These are phyloP conservation scores for Xylaria sp. DNA, from an alignment of 2,329 filamentous ascomycete species.

Conservation along the genomic window DNA sequence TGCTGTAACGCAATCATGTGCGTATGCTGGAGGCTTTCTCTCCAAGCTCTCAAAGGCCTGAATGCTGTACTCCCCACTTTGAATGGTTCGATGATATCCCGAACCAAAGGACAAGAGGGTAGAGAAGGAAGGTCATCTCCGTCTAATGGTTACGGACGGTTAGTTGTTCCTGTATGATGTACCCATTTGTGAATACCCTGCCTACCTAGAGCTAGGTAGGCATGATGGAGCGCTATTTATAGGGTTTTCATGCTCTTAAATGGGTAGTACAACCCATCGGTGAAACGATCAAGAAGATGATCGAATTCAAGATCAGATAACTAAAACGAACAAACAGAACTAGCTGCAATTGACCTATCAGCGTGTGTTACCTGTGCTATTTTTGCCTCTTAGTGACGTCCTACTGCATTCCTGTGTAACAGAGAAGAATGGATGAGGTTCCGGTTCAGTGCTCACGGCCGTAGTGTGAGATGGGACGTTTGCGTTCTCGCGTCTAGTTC, in stretches of 20 bases:
- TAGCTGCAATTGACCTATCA: constrained; percentile 1
- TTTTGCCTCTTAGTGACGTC: background rate
- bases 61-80: constrained; percentile 2
- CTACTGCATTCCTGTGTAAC: background rate
- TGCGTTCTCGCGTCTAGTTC: background rate
- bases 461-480: background rate
- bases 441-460: background rate
- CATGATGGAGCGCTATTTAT: background rate
- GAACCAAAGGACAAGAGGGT: background rate
- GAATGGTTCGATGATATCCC: background rate
- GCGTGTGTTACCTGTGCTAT: background rate
- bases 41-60: background rate
- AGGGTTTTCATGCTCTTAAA: background rate
- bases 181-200: background rate
- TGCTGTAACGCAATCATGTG: constrained; percentile 3
- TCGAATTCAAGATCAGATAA: background rate
- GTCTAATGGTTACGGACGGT: background rate
- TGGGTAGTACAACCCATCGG: background rate
- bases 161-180: background rate
- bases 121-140: constrained; percentile 8
- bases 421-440: background rate
- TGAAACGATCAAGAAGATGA: background rate
- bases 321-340: background rate
- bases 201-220: background rate
- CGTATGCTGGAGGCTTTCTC: background rate